Evolutionary conservation across 177 flowering plant species (phyloP), one percentile per base, ranked within the genome.

Genomic region (Tripterygium wilfordii): DNA sequence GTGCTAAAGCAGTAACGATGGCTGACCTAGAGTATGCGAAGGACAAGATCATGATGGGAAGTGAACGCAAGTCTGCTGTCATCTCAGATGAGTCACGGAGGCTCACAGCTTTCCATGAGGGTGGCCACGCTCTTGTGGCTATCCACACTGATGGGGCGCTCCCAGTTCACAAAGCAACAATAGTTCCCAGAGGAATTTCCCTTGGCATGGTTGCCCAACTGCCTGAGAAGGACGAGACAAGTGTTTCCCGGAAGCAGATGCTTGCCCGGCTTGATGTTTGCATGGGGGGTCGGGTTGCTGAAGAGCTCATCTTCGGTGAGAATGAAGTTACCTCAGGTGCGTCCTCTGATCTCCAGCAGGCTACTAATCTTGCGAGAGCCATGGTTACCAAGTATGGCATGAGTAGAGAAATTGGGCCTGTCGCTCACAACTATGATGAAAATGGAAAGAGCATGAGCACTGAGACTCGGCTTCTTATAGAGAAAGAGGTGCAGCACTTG

Each of bases 251-350:
- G 8, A 77, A 66, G 25, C 85, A 82, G 51, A 77, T 82, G 86
- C 80, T 75, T 37, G 90, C 90, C 7, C 74, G 86, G 26, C 83
- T 92, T 28, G 85, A 92, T 51, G 90, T 92, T 44, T 73, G 83
- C 82, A 90, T 94, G 99, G 99, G 97, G 13, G 99, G 99, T 0
- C 66, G 96, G 17, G 99, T 85, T 16, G 97, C 99, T 0, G 99
- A 94, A 51, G 99, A 94, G 74, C 84, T 92, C 42, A 80, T 94
- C 14, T 94, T 94, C 60, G 97, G 97, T 25, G 95, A 94, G 39
- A 77, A 52, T 45, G 96, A 94, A 52, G 92, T 94, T 14, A 87
- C 99, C 18, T 78, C 97, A 3, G 97, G 99, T 35, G 95, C 97
- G 19, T 83, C 92, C 8, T 70, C 77, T 12, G 97, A 94, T 63